These are phyloP conservation scores for Piloderma croceum DNA, from an alignment of 768 basidiomycete species.

Conservation along the genomic window DNA sequence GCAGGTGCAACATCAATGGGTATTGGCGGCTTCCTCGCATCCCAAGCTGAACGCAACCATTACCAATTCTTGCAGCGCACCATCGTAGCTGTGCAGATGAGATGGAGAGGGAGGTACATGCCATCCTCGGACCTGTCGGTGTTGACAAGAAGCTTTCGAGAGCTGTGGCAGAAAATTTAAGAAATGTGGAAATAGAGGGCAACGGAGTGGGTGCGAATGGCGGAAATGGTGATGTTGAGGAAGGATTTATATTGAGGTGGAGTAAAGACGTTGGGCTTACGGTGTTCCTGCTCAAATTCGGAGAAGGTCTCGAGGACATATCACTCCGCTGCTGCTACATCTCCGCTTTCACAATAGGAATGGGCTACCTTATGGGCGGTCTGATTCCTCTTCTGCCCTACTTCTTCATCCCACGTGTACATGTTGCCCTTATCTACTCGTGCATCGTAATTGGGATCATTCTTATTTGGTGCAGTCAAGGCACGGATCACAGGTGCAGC, in stretches of 20 bases:
- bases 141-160: conserved; percentile 79
- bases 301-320: conserved; percentile 91
- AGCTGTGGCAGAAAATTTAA: conserved; percentile 70
- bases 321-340: conserved; percentile 78
- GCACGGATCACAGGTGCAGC: conserved; percentile 77
- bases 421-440: conserved; percentile 65
- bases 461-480: conserved; percentile 90
- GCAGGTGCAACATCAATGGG: conserved; percentile 98
- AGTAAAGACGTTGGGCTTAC: conserved; percentile 81
- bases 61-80: conserved; percentile 81
- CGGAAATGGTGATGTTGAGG: conserved; percentile 52
- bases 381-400: conserved; percentile 90
- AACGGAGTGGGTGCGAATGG: conserved; percentile 13
- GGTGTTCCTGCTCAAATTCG: conserved; percentile 92
- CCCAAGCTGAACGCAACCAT: conserved; percentile 94
- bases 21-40: conserved; percentile 95
- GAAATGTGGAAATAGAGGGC: conserved; percentile 68
- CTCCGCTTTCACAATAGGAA: conserved; percentile 92
- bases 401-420: conserved; percentile 76
- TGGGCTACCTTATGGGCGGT: conserved; percentile 91
- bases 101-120: conserved; percentile 92
- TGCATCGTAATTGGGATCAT: conserved; percentile 78
- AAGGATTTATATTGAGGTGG: conserved; percentile 54
- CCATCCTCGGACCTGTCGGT: conserved; percentile 83
- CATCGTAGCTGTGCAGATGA: conserved; percentile 85